Evolutionary conservation across 805 yeast species (phyloP).

Genomic region (Schizosaccharomyces japonicus): DNA sequence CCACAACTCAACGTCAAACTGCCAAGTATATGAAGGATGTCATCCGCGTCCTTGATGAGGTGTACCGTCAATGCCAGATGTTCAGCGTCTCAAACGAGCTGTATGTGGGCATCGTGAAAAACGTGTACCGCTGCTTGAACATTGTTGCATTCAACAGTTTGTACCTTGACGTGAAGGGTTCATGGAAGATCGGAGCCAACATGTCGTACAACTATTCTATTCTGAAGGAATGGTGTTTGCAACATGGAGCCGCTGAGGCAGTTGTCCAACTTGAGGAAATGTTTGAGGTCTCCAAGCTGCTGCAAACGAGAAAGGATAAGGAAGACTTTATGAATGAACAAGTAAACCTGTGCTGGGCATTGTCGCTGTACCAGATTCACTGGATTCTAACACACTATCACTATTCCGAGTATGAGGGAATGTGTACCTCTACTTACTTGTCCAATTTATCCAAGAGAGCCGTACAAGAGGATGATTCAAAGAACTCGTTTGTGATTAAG

Average conservation of each 20-base stretch:
- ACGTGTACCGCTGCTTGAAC: slow-evolving; percentile 56
- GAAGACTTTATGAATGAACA: slow-evolving; percentile 23
- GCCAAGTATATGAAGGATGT: background rate
- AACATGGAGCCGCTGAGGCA: slow-evolving; percentile 75
- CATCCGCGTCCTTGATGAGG: background rate
- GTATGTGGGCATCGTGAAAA: background rate
- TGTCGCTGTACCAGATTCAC: too few relatives aligned
- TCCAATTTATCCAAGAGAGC: too few relatives aligned
- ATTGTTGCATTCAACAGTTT: slow-evolving; percentile 86
- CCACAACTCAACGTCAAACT: background rate
- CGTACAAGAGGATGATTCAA: too few relatives aligned
- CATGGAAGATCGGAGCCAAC: slow-evolving; percentile 96
- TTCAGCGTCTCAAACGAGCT: background rate
- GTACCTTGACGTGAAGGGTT: slow-evolving; percentile 80
- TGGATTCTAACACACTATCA: too few relatives aligned
- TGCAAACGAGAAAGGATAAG: slow-evolving; percentile 77
- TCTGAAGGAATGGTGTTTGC: slow-evolving; percentile 94
- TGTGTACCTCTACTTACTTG: too few relatives aligned
- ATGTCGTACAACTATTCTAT: slow-evolving; percentile 89
- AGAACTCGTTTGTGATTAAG: too few relatives aligned
- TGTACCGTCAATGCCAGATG: background rate
- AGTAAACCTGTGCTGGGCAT: too few relatives aligned
- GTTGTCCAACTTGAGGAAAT: slow-evolving; percentile 62
- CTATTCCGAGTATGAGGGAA: too few relatives aligned
- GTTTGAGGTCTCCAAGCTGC: slow-evolving; percentile 74